These are phyloP conservation scores for Lentinula boryana DNA, from an alignment of 768 basidiomycete genomes.

Conservation along the genomic window DNA sequence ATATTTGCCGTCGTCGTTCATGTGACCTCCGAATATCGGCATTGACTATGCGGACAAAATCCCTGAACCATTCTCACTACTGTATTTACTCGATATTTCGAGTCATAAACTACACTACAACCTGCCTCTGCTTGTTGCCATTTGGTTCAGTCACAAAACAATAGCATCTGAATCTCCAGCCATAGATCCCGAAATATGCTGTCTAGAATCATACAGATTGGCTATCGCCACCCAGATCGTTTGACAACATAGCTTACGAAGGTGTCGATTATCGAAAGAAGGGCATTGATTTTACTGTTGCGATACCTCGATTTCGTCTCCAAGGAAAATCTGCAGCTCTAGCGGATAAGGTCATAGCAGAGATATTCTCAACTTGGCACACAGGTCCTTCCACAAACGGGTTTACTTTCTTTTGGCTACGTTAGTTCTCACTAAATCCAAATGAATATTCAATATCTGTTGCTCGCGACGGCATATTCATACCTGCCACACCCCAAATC, in stretches of 20 bases:
- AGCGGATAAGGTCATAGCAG: conserved; percentile 10
- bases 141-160: background rate
- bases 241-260: conserved; percentile 23
- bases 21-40: too few relatives aligned
- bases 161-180: background rate
- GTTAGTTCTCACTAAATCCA: conserved; percentile 3
- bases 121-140: too few relatives aligned
- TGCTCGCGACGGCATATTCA: conserved; percentile 2
- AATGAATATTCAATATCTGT: conserved; percentile 5
- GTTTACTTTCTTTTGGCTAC: too few relatives aligned
- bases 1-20: too few relatives aligned
- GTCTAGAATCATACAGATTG: background rate
- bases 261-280: conserved; percentile 39
- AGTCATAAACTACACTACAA: too few relatives aligned
- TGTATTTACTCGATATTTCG: too few relatives aligned
- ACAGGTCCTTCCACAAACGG: too few relatives aligned
- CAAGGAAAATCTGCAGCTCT: conserved; percentile 34
- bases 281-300: conserved; percentile 37
- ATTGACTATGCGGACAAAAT: too few relatives aligned
- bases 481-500: conserved; percentile 15
- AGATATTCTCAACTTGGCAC: conserved; percentile 1
- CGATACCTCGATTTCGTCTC: conserved; percentile 40
- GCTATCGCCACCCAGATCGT: conserved; percentile 2
- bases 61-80: too few relatives aligned
- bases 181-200: background rate